phyloP scores from a whole-genome alignment of 2,329 filamentous ascomycete species.

The Cyphellophora attinorum region DNA sequence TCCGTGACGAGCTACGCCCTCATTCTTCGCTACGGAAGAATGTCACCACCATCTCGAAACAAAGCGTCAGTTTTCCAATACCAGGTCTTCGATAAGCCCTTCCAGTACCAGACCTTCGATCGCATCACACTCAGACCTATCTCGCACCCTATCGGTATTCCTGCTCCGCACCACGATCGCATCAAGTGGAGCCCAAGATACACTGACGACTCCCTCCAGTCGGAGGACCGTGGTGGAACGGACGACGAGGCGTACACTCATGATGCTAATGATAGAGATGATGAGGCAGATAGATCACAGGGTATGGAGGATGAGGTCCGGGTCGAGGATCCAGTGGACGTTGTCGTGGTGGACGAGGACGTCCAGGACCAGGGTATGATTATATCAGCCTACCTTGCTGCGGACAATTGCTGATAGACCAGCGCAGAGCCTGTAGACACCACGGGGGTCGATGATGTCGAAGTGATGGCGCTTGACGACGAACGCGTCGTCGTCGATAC shows the following conservation, averaged over 20 bases:
- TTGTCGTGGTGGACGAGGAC: neutral
- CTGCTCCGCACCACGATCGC: neutral
- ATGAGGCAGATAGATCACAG: neutral
- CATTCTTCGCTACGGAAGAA: neutral
- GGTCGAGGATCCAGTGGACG: neutral
- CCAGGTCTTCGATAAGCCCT: neutral
- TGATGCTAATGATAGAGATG: neutral
- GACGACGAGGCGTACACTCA: neutral
- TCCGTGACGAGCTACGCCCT: too few relatives aligned
- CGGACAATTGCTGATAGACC: neutral
- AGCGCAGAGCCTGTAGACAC: neutral
- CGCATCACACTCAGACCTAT: neutral
- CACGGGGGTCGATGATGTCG: neutral
- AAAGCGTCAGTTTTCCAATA: neutral
- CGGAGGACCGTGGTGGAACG: neutral
- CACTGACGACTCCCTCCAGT: neutral
- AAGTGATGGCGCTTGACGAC: neutral
- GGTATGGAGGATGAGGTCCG: neutral
- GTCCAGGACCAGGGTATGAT: neutral
- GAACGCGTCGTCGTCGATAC: neutral
- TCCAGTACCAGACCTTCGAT: slow-evolving; percentile 2
- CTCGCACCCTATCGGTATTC: neutral
- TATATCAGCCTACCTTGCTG: neutral
- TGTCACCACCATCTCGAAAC: neutral
- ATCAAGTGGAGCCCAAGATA: neutral